phyloP scores from a whole-genome alignment of 306 rosid genomes.

The Acmispon strigosus region DNA sequence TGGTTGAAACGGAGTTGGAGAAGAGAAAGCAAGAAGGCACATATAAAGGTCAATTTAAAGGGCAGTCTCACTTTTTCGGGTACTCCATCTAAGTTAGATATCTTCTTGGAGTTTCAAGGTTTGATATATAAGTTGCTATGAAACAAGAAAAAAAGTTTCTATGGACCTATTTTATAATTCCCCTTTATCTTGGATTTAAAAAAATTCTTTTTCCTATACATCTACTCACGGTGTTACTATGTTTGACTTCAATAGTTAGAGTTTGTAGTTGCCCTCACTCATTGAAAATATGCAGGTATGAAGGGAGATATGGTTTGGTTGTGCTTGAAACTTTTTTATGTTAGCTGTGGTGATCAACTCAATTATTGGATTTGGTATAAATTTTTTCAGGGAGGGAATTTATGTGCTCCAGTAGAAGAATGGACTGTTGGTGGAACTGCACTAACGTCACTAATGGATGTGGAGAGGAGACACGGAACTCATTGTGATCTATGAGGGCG shows the following conservation, averaged over 20 bases:
- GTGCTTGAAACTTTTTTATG: slow-evolving; percentile 12
- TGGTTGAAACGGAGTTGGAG: slow-evolving; percentile 94
- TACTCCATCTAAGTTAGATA: slow-evolving; percentile 26
- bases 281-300: slow-evolving; percentile 54
- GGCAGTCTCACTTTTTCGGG: slow-evolving; percentile 99
- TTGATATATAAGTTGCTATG: neutral
- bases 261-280: slow-evolving; percentile 8
- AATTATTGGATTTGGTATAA: slow-evolving; percentile 1
- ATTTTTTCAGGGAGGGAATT: slow-evolving; percentile 73
- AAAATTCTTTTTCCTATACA: neutral
- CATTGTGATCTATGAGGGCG: neutral
- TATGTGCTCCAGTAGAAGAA: slow-evolving; percentile 85
- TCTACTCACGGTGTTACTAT: neutral
- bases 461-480: slow-evolving; percentile 96
- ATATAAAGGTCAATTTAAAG: slow-evolving; percentile 55
- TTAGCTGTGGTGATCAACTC: neutral
- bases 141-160: neutral
- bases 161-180: neutral
- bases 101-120: slow-evolving; percentile 12
- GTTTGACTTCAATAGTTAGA: neutral
- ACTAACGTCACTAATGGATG: slow-evolving; percentile 87
- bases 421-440: slow-evolving; percentile 98
- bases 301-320: slow-evolving; percentile 81
- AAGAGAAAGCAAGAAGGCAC: slow-evolving; percentile 77
- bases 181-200: neutral